A percentile compares a stretch with the other conserved stretches of the same genome.
Conservation (phyloP, 2,329 filamentous ascomycete genomes). For the Aspergillus intermedius region DNA sequence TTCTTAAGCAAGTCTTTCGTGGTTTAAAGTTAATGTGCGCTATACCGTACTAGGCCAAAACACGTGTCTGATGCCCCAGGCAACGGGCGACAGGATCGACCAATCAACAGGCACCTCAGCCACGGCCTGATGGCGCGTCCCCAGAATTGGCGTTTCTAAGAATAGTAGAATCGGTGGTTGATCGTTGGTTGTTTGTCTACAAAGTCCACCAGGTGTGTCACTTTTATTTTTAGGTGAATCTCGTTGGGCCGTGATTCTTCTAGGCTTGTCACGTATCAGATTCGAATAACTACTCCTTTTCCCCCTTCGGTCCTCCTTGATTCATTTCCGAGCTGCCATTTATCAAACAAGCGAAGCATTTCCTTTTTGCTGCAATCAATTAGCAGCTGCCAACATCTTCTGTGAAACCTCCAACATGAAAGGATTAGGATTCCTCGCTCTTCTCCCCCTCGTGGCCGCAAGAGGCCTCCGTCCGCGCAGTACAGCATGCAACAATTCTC, state of each 20-base stretch:
- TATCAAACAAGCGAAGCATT: neutral
- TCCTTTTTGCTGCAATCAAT: neutral
- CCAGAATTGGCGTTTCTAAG: neutral
- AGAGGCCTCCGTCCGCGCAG: slow-evolving; percentile 24
- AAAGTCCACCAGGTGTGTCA: no score
- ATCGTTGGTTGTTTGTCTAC: neutral
- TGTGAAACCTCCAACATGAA: slow-evolving; percentile 18
- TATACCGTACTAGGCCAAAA: neutral
- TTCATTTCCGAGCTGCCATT: neutral
- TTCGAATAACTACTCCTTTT: neutral
- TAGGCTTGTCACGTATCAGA: neutral
- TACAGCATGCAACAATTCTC: slow-evolving; percentile 73
- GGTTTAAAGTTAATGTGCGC: no score
- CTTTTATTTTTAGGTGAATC: neutral
- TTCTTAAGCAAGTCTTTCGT: no score
- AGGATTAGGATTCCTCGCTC: slow-evolving; percentile 20
- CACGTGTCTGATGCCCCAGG: neutral
- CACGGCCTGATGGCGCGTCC: neutral
- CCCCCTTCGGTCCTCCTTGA: neutral
- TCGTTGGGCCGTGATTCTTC: neutral
- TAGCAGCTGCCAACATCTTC: neutral
- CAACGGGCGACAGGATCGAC: neutral
- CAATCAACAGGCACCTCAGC: neutral
- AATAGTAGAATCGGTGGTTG: neutral
- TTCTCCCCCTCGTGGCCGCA: slow-evolving; percentile 24